These are phyloP conservation scores for Lepidium aucheri DNA, from an alignment of 345 rosid species.

Conservation along the genomic window DNA sequence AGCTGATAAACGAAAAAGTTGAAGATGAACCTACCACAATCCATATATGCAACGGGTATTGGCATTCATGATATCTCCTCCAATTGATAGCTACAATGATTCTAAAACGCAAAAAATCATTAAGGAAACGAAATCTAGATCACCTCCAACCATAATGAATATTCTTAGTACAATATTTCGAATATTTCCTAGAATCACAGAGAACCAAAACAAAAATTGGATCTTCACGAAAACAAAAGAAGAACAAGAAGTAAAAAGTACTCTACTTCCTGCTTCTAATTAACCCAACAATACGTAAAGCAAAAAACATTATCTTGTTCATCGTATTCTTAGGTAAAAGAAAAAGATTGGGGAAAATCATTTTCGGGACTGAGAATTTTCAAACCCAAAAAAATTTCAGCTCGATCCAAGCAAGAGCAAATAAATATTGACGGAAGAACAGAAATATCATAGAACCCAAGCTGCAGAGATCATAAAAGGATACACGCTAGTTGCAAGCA, in stretches of 20 bases:
- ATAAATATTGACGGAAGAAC: neutral
- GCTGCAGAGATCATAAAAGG: slow-evolving; percentile 31
- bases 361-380: neutral
- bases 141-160: neutral
- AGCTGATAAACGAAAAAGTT: neutral
- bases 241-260: neutral
- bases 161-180: neutral
- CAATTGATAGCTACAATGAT: slow-evolving; percentile 85
- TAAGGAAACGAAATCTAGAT: slow-evolving; percentile 20
- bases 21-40: slow-evolving; percentile 64
- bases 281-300: neutral
- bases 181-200: neutral
- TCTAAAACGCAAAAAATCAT: slow-evolving; percentile 28
- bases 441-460: neutral
- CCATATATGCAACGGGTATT: slow-evolving; percentile 95
- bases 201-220: neutral
- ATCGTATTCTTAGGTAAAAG: neutral
- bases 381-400: no score
- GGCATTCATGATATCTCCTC: slow-evolving; percentile 68
- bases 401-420: slow-evolving; percentile 16
- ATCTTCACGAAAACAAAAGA: neutral
- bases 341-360: neutral
- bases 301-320: neutral
- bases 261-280: neutral
- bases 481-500: slow-evolving; percentile 99